These are phyloP conservation scores for Pluteus cervinus DNA, from an alignment of 768 basidiomycete species.

Conservation along the genomic window DNA sequence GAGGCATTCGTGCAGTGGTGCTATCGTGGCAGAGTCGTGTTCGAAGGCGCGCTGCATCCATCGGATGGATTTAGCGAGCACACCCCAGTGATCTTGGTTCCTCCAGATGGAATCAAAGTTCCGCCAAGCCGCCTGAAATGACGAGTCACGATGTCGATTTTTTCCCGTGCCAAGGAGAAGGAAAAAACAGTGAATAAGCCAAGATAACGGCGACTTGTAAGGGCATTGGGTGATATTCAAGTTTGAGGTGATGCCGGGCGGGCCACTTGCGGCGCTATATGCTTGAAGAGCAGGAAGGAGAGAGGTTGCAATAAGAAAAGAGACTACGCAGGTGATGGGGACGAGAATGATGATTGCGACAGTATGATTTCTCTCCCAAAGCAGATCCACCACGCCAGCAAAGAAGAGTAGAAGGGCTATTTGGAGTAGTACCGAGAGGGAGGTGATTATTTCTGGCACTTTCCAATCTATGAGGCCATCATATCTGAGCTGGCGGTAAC, in stretches of 20 bases:
- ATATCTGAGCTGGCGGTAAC: slow-evolving; percentile 5
- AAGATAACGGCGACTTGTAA: background rate
- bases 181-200: too few species aligned
- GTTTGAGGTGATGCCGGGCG: background rate
- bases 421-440: background rate
- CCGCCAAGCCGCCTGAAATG: too few species aligned
- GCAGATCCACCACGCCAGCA: background rate
- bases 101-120: too few species aligned
- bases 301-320: background rate
- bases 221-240: background rate
- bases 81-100: too few species aligned
- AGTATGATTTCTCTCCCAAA: background rate
- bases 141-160: too few species aligned
- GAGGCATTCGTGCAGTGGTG: too few species aligned
- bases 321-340: background rate
- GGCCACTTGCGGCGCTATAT: too few species aligned
- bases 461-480: background rate
- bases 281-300: background rate
- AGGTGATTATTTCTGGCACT: background rate
- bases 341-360: background rate
- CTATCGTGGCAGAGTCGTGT: too few species aligned
- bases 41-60: too few species aligned
- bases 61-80: too few species aligned
- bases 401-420: background rate
- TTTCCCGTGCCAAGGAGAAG: too few species aligned